Evolutionary conservation across 768 basidiomycete species (phyloP).

Genomic region (Lactarius sp.): DNA sequence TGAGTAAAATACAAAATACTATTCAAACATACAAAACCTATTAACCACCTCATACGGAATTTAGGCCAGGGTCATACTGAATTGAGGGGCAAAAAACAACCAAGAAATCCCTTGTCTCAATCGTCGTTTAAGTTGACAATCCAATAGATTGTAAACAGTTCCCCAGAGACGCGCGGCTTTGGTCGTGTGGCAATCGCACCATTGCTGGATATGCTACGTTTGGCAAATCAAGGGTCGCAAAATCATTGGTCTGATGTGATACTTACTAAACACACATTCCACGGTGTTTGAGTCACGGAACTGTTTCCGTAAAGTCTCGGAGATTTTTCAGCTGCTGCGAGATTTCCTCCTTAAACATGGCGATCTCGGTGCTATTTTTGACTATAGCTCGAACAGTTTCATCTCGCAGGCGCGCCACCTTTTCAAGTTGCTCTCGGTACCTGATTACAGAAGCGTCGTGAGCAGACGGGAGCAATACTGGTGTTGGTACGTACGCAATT

Average conservation of each 20-base stretch:
- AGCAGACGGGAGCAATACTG: slow-evolving; percentile 3
- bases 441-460: slow-evolving; percentile 35
- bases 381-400: slow-evolving; percentile 77
- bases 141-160: too few species aligned
- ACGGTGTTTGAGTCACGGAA: slow-evolving; percentile 27
- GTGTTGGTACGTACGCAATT: slow-evolving; percentile 53
- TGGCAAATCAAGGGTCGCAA: background rate
- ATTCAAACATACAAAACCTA: background rate
- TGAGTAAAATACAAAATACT: background rate
- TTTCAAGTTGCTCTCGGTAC: slow-evolving; percentile 75
- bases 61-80: background rate
- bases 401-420: slow-evolving; percentile 66
- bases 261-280: background rate
- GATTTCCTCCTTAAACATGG: slow-evolving; percentile 74
- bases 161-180: too few species aligned
- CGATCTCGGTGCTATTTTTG: slow-evolving; percentile 81
- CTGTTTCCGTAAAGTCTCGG: slow-evolving; percentile 60
- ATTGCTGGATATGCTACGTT: too few species aligned
- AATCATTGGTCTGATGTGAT: too few species aligned
- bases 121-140: too few species aligned
- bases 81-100: background rate
- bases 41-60: background rate
- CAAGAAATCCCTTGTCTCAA: too few species aligned
- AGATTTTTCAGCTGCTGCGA: slow-evolving; percentile 65
- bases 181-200: too few species aligned